Evolutionary conservation across 257 asterid genomes (phyloP), one percentile per base, ranked within the genome.

Genomic region (Perilla frutescens): DNA sequence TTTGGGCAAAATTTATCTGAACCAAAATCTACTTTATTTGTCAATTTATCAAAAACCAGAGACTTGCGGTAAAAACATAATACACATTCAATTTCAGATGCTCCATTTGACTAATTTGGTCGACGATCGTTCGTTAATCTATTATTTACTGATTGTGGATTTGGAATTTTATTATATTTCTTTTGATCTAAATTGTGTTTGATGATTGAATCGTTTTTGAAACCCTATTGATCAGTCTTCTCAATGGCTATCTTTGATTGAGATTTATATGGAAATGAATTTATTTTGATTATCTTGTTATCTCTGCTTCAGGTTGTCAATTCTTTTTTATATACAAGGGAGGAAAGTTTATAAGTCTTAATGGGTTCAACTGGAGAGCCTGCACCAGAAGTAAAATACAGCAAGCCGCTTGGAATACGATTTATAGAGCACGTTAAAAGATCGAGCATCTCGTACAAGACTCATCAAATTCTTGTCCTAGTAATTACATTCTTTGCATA

Each of bases 401-500:
- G 81, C 71, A 95, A 85, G 77, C 97, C 98, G 20, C 86, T 73
- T 1, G 98, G 97, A 34, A 85, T 95, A 63, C 74, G 82, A 74
- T 57, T 87, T 20, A 8, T 95, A 0, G 96, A 92, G 75, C 73
- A 66, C 75, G 7, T 81, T 45, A 95, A 88, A 82, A 81, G 49
- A 61, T 83, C 97, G 1, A 5, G 86, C 12, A 62, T 95, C 62
- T 90, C 98, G 7, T 95, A 85, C 93, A 85, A 88, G 74, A 82
- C 91, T 11, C 80, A 95, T 79, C 99, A 89, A 84, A 92, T 82
- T 58, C 74, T 90, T 65, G 99, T 90, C 84, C 83, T 95, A 3
- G 74, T 84, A 11, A 83, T 95, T 0, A 95, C 99, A 13, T 95
- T 95, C 81, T 84, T 90, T 3, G 96, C 98, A 10, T 95, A 95